Conservation (phyloP, 129 eudicot species). For the Artemisia argyi region DNA sequence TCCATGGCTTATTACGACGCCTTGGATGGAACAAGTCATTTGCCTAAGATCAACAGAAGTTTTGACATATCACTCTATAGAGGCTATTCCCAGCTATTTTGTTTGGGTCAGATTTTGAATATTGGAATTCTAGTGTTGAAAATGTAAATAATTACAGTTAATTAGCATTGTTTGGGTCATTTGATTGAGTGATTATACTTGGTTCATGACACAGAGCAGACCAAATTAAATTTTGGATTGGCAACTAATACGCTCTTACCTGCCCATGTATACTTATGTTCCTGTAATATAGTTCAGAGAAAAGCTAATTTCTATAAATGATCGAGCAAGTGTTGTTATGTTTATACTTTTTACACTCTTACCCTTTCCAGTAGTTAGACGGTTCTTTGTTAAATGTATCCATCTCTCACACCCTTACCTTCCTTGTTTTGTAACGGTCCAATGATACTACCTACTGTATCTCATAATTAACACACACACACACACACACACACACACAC, state of each 20-base stretch:
- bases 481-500: too few relatives aligned
- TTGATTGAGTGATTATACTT: constrained; percentile 3
- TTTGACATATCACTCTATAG: background rate
- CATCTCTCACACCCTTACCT: too few relatives aligned
- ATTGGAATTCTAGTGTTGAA: background rate
- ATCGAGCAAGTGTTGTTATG: background rate
- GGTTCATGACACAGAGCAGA: background rate
- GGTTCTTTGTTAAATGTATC: too few relatives aligned
- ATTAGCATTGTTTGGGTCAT: too few relatives aligned
- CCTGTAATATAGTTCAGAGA: background rate
- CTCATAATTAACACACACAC: too few relatives aligned
- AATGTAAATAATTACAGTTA: background rate
- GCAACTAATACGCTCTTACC: too few relatives aligned
- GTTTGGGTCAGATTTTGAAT: constrained; percentile 1
- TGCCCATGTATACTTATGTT: too few relatives aligned
- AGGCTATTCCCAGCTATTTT: background rate
- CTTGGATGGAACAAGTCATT: background rate
- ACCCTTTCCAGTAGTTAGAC: too few relatives aligned
- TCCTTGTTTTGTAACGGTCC: too few relatives aligned
- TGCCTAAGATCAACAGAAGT: background rate
- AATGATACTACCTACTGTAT: too few relatives aligned
- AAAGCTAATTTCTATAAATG: background rate
- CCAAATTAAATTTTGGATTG: too few relatives aligned
- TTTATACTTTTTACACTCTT: too few relatives aligned
- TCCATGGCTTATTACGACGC: background rate